Conservation (phyloP, 1,284 basidiomycete species). For the Apiotrichum brassicae region DNA sequence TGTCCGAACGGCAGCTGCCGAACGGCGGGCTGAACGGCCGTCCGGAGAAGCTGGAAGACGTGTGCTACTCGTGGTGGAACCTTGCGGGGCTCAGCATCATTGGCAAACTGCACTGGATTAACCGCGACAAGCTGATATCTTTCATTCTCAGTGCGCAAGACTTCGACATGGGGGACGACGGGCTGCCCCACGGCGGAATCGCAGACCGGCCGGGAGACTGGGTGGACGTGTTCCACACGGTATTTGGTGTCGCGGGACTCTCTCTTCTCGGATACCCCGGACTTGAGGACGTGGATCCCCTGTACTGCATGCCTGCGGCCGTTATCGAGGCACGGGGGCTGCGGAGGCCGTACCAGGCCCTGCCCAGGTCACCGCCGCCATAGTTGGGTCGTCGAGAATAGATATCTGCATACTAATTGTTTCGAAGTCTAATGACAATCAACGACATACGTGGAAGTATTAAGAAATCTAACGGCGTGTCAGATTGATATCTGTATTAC, state of each 20-base stretch:
- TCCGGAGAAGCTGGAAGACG: conserved; percentile 96
- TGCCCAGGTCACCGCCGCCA: conserved; percentile 13
- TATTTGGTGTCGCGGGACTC: conserved; percentile 85
- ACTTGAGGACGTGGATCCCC: conserved; percentile 77
- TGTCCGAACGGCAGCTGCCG: conserved; percentile 85
- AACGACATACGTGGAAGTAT: no score
- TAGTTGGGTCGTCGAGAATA: not conserved
- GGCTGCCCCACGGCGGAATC: conserved; percentile 66
- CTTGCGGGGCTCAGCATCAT: conserved; percentile 82
- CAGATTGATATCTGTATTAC: no score
- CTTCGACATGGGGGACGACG: conserved; percentile 51
- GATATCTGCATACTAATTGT: no score
- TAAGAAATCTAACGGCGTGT: no score
- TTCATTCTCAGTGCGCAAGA: conserved; percentile 94
- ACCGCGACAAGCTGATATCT: conserved; percentile 64
- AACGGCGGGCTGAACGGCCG: conserved; percentile 92
- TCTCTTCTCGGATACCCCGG: conserved; percentile 84
- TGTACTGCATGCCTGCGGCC: conserved; percentile 88
- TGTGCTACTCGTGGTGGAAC: conserved; percentile 98
- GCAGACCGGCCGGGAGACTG: conserved; percentile 90
- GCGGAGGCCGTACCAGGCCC: conserved; percentile 31
- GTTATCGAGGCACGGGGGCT: conserved; percentile 65
- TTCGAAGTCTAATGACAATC: no score
- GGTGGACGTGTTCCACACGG: conserved; percentile 92
- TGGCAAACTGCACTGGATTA: conserved; percentile 81